A percentile compares a stretch with the other conserved stretches of the same genome.
Evolutionary conservation across 179 eudicot genomes (phyloP).

Genomic region (Spinacia oleracea): DNA sequence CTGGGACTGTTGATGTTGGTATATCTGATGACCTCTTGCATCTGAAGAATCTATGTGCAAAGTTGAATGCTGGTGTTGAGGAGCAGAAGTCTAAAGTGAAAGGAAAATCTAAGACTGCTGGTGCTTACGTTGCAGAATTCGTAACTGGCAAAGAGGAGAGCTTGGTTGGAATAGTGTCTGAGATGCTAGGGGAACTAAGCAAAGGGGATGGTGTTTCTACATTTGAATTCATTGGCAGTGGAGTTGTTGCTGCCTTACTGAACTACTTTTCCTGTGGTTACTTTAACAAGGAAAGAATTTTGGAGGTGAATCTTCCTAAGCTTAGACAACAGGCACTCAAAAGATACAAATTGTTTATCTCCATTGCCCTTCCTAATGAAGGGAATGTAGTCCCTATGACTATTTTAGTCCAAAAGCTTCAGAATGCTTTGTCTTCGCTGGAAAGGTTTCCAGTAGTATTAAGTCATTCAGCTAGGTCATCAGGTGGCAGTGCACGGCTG

Average conservation of each 20-base stretch:
- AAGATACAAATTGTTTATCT: slow-evolving; percentile 77
- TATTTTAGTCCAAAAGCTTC: slow-evolving; percentile 84
- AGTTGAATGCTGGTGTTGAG: slow-evolving; percentile 68
- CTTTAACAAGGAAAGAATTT: slow-evolving; percentile 73
- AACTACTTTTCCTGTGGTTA: slow-evolving; percentile 88
- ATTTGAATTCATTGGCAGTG: slow-evolving; percentile 99
- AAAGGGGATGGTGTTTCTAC: slow-evolving; percentile 99
- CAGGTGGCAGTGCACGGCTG: slow-evolving; percentile 74
- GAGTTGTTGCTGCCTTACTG: slow-evolving; percentile 74
- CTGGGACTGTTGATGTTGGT: slow-evolving; percentile 64
- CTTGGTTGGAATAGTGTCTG: slow-evolving; percentile 62
- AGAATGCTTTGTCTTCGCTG: slow-evolving; percentile 85
- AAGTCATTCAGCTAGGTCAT: slow-evolving; percentile 81
- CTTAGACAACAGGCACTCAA: slow-evolving; percentile 81
- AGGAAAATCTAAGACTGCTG: slow-evolving; percentile 73
- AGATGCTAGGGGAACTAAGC: slow-evolving; percentile 80
- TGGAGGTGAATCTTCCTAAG: slow-evolving; percentile 71
- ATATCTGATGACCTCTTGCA: slow-evolving; percentile 85
- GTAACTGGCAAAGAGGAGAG: slow-evolving; percentile 74
- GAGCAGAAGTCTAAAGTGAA: slow-evolving; percentile 68
- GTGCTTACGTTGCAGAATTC: slow-evolving; percentile 44
- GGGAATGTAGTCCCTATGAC: slow-evolving; percentile 63
- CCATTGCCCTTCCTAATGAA: slow-evolving; percentile 71
- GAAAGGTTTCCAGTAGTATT: slow-evolving; percentile 94
- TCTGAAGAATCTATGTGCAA: slow-evolving; percentile 77